Evolutionary conservation across 768 basidiomycete species (phyloP).

Genomic region (Lactifluus piperatus): DNA sequence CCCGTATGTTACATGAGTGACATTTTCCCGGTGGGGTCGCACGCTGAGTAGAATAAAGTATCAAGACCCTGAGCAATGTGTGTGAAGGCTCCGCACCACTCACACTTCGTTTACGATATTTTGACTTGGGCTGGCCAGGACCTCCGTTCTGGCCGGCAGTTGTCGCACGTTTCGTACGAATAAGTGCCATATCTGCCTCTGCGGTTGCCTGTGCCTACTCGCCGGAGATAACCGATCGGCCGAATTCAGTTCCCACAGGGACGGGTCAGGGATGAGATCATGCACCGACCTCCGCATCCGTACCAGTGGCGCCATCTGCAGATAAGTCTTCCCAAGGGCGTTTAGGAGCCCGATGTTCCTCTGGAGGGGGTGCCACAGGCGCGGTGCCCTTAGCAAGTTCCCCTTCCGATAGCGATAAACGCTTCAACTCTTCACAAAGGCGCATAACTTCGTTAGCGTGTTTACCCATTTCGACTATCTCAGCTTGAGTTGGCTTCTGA

Average conservation of each 20-base stretch:
- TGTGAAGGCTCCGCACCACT: constrained; percentile 28
- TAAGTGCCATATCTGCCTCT: constrained; percentile 80
- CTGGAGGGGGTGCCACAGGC: constrained; percentile 24
- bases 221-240: constrained; percentile 22
- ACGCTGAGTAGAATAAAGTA: constrained; percentile 41
- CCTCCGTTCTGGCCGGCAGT: constrained; percentile 44
- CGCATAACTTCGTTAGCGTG: constrained; percentile 59
- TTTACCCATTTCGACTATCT: constrained; percentile 62
- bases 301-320: constrained; percentile 30
- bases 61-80: constrained; percentile 19
- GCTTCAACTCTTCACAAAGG: constrained; percentile 53
- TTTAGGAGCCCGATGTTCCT: constrained; percentile 59
- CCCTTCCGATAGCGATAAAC: constrained; percentile 28
- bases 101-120: constrained; percentile 81
- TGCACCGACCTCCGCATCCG: constrained; percentile 14
- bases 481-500: constrained; percentile 41
- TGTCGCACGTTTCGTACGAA: constrained; percentile 68
- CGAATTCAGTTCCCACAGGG: constrained; percentile 8
- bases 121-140: constrained; percentile 55
- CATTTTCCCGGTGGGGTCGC: constrained; percentile 82
- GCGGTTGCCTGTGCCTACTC: constrained; percentile 51
- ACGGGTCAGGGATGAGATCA: constrained; percentile 4
- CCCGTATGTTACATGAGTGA: constrained; percentile 79
- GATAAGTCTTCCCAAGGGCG: constrained; percentile 73
- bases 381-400: constrained; percentile 22